Base-by-base conservation (phyloP, 441 rosid genomes). In the Croton laevigatus region DNA sequence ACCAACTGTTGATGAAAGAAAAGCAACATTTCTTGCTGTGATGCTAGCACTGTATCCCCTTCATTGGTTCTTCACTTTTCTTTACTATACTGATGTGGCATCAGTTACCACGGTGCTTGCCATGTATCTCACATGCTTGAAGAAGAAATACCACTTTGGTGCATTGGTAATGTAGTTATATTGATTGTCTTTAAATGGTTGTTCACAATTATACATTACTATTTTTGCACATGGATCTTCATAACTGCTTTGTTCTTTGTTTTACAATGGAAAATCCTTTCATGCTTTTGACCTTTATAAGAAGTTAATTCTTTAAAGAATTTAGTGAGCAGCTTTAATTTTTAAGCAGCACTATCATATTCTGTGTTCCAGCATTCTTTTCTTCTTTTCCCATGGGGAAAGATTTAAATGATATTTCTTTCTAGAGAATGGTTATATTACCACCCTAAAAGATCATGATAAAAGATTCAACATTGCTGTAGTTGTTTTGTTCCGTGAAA, bases 1-100 rank as follows among this genome's bases (percentile, higher is more conserved):
- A 72, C 97, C 96, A 0, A 42, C 69, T 69, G 74, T 91, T 64
- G 85, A 72, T 55, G 86, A 84, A 75, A 82, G 87, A 76, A 89
- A 80, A 69, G 95, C 87, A 60, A 78, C 91, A 40, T 59, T 86
- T 57, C 73, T 77, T 68, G 83, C 97, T 1, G 76, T 84, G 59
- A 82, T 88, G 79, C 78, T 89, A 73, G 77, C 94, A 54, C 75
- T 87, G 76, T 89, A 93, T 67, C 99, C 98, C 42, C 88, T 95
- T 61, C 95, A 95, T 67, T 95, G 97, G 94, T 95, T 95, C 87
- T 92, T 91, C 85, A 81, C 88, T 70, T 95, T 91, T 80, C 90
- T 95, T 69, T 92, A 92, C 82, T 95, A 95, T 69, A 95, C 99
- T 45, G 99, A 92, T 84, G 93, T 89, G 82, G 95, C 92, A 19